Conservation (phyloP, 331 rosid genomes). For the Pyracantha coccinea region DNA sequence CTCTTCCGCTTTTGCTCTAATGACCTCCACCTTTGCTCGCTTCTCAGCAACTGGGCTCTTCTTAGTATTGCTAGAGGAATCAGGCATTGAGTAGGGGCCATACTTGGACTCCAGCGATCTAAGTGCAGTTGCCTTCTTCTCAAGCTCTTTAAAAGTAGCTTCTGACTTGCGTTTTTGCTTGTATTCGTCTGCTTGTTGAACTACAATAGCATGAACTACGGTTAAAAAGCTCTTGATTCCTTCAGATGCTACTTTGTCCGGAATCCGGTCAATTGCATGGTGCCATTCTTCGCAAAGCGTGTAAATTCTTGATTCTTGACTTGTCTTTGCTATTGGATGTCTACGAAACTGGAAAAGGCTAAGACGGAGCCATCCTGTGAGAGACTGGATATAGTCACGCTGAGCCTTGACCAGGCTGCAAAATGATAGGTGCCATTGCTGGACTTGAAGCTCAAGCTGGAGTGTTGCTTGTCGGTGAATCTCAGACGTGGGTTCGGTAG, state of each 20-base stretch:
- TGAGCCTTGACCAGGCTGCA: slow-evolving; percentile 77
- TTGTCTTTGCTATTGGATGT: slow-evolving; percentile 42
- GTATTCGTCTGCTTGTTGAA: slow-evolving; percentile 78
- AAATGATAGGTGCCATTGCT: slow-evolving; percentile 92
- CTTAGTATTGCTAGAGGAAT: slow-evolving; percentile 17
- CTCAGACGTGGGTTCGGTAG: slow-evolving; percentile 76
- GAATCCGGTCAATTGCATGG: slow-evolving; percentile 77
- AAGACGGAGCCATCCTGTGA: slow-evolving; percentile 89
- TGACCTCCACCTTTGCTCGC: slow-evolving; percentile 55
- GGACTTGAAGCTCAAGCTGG: slow-evolving; percentile 87
- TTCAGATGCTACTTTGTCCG: slow-evolving; percentile 86
- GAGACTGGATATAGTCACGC: slow-evolving; percentile 75
- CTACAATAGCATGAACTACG: slow-evolving; percentile 76
- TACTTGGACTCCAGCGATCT: slow-evolving; percentile 70
- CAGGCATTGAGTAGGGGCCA: slow-evolving; percentile 53
- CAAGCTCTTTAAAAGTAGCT: slow-evolving; percentile 64
- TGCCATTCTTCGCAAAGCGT: slow-evolving; percentile 88
- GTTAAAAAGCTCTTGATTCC: slow-evolving; percentile 86
- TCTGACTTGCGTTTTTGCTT: slow-evolving; percentile 77
- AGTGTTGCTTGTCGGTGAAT: slow-evolving; percentile 85
- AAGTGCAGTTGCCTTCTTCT: slow-evolving; percentile 67
- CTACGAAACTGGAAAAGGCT: slow-evolving; percentile 72
- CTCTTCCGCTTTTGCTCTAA: slow-evolving; percentile 71
- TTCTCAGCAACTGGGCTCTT: slow-evolving; percentile 64
- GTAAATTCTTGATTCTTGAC: slow-evolving; percentile 71